These are phyloP conservation scores for Astragalus membranaceus DNA, from an alignment of 306 rosid species.

Conservation along the genomic window DNA sequence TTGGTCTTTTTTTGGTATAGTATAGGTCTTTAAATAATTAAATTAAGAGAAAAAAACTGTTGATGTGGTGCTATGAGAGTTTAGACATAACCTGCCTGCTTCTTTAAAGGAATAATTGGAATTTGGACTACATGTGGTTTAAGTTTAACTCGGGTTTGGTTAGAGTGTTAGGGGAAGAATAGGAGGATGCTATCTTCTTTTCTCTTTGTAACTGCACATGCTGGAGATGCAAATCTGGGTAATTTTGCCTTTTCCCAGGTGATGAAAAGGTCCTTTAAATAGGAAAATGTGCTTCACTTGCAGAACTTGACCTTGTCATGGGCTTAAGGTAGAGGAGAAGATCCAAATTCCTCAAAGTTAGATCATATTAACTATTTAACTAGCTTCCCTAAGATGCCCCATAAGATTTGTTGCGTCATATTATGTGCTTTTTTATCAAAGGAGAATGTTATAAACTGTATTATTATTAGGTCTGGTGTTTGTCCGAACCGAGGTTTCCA, in stretches of 20 bases:
- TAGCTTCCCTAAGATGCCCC: background rate
- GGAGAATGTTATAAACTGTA: background rate
- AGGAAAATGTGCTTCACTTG: background rate
- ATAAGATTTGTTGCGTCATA: background rate
- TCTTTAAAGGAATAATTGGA: background rate
- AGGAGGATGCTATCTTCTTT: background rate
- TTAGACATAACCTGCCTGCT: background rate
- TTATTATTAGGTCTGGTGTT: background rate
- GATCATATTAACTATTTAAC: background rate
- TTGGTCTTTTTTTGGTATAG: background rate
- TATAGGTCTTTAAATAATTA: background rate
- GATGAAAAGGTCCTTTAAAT: background rate
- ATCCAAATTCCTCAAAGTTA: background rate
- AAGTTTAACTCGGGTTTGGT: background rate
- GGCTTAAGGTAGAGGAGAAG: background rate
- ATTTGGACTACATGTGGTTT: background rate
- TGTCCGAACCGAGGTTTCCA: background rate
- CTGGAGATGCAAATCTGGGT: too few species aligned
- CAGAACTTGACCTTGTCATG: too few species aligned
- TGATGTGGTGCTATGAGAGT: background rate
- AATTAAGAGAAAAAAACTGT: background rate
- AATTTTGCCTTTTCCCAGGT: background rate
- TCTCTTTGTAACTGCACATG: background rate
- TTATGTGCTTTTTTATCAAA: background rate
- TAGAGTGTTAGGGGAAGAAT: background rate